Evolutionary conservation across 2,329 filamentous ascomycete species (phyloP).

Genomic region (Xylaria sp.): DNA sequence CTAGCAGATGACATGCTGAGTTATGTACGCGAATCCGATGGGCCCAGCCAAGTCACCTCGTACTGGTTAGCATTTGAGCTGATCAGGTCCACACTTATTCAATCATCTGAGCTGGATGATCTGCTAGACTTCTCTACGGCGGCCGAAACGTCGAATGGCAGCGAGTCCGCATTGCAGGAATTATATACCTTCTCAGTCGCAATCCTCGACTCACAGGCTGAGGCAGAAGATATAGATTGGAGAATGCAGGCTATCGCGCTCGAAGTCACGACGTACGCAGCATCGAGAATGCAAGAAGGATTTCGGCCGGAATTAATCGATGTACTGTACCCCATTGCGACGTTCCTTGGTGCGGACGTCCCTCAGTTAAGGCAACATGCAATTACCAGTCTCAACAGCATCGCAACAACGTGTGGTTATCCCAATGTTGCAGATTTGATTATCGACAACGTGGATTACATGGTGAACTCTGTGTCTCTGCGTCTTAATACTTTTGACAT

Average conservation of each 20-base stretch:
- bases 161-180: constrained; percentile 67
- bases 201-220: constrained; percentile 66
- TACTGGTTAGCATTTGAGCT: constrained; percentile 85
- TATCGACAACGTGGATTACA: constrained; percentile 93
- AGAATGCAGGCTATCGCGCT: constrained; percentile 81
- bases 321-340: constrained; percentile 88
- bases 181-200: constrained; percentile 76
- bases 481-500: constrained; percentile 93
- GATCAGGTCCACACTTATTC: constrained; percentile 66
- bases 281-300: constrained; percentile 70
- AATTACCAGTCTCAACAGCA: constrained; percentile 81
- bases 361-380: constrained; percentile 80
- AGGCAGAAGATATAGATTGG: constrained; percentile 70
- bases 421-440: constrained; percentile 77
- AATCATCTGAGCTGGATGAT: constrained; percentile 68
- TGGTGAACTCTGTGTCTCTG: constrained; percentile 91
- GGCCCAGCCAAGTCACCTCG: constrained; percentile 71
- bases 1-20: constrained; percentile 75
- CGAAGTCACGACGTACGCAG: constrained; percentile 82
- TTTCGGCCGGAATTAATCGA: constrained; percentile 92
- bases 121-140: constrained; percentile 70
- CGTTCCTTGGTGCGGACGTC: constrained; percentile 81
- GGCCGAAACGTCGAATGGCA: constrained; percentile 53
- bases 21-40: constrained; percentile 67
- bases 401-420: constrained; percentile 83